Percentiles rank a stretch among this genome's conserved stretches.
phyloP scores from a whole-genome alignment of 768 basidiomycete species.

The Boletales sp. region DNA sequence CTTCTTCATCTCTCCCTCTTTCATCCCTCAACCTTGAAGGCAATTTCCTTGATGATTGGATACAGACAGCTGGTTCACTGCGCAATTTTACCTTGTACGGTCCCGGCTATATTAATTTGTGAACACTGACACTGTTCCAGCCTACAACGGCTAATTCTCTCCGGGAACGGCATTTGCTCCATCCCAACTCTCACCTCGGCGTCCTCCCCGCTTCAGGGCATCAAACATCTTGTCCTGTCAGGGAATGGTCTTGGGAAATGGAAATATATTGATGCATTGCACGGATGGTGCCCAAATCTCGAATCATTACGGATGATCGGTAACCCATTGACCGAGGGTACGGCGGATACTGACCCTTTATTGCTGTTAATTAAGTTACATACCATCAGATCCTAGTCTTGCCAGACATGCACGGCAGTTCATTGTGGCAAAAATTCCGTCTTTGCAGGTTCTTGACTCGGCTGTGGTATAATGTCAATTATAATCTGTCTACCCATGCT shows the following conservation, averaged over 20 bases:
- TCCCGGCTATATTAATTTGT: neutral
- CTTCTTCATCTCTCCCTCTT: conserved; percentile 32
- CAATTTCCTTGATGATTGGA: conserved; percentile 62
- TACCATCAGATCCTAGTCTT: conserved; percentile 32
- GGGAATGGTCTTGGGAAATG: conserved; percentile 57
- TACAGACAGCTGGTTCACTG: conserved; percentile 43
- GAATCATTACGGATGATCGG: conserved; percentile 56
- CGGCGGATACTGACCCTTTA: conserved; percentile 5
- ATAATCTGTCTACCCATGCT: conserved; percentile 8
- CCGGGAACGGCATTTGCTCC: conserved; percentile 52
- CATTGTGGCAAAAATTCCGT: conserved; percentile 64
- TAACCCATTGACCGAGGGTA: conserved; percentile 64
- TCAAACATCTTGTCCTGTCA: conserved; percentile 63
- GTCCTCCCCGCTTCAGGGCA: conserved; percentile 26
- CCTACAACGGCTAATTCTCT: conserved; percentile 61
- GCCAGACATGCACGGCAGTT: conserved; percentile 51
- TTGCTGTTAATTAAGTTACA: conserved; percentile 1
- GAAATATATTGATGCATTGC: conserved; percentile 61
- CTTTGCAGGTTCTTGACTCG: conserved; percentile 60
- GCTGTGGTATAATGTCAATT: conserved; percentile 43
- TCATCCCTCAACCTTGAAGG: conserved; percentile 63
- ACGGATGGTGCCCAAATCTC: conserved; percentile 66
- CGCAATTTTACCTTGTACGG: conserved; percentile 43
- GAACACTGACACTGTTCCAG: conserved; percentile 29
- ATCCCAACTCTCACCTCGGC: conserved; percentile 38